Conservation (phyloP, 2,329 filamentous ascomycete genomes). For the Falciphora oryzae region DNA sequence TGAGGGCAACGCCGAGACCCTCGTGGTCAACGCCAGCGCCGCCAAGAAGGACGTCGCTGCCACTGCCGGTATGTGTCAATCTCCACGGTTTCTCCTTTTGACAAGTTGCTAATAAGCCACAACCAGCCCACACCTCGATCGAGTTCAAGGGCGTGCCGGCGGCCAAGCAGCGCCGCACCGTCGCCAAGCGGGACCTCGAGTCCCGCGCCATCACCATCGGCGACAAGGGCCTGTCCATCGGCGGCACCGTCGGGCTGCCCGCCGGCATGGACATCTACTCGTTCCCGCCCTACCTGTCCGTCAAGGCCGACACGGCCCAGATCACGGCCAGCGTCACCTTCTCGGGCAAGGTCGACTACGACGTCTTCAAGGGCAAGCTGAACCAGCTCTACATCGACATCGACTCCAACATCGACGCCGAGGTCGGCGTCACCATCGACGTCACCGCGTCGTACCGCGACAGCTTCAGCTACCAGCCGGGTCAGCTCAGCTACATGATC, state of each 20-base stretch:
- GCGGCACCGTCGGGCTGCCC: constrained; percentile 16
- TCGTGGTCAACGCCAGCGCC: constrained; percentile 26
- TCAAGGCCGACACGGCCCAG: constrained; percentile 28
- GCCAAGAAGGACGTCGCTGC: constrained; percentile 26
- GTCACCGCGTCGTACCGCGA: constrained; percentile 28
- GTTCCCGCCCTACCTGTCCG: constrained; percentile 24
- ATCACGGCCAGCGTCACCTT: constrained; percentile 32
- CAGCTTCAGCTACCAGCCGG: constrained; percentile 29
- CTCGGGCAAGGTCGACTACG: constrained; percentile 36
- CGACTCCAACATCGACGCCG: constrained; percentile 30
- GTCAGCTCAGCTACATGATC: constrained; percentile 29
- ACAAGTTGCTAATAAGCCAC: background rate
- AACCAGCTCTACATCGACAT: constrained; percentile 36
- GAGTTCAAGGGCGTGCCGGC: constrained; percentile 9
- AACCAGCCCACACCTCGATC: constrained; percentile 12
- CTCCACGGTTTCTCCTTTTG: background rate
- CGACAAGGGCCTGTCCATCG: constrained; percentile 31
- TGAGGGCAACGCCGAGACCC: constrained; percentile 19
- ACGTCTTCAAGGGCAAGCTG: constrained; percentile 27
- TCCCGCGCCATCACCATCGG: constrained; percentile 1
- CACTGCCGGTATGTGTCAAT: constrained; percentile 27
- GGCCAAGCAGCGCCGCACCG: constrained; percentile 4
- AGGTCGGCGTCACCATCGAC: constrained; percentile 29
- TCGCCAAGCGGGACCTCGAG: constrained; percentile 4
- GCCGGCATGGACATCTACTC: constrained; percentile 15